phyloP scores from a whole-genome alignment of 176 grass and related monocot genomes.

The sorghum (Sorghum bicolor) region Sorghum_bicolor_NCBIv3 NC_012871.2:72580001-72580500 shows the following conservation, averaged over 20 bases:
- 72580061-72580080: neutral
- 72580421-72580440: neutral
- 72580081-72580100: neutral
- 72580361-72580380: constrained; percentile 3
- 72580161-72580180: neutral
- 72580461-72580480: constrained; percentile 3
- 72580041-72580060: neutral
- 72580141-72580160: neutral
- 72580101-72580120: neutral
- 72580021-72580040: no score
- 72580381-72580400: no score
- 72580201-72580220: neutral
- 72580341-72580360: neutral
- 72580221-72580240: neutral
- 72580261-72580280: neutral
- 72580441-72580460: neutral
- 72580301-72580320: neutral
- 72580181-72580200: neutral
- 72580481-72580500: neutral
- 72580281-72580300: neutral
- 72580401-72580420: no score
- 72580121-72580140: neutral
- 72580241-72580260: neutral
- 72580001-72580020: neutral
- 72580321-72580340: neutral